These are phyloP conservation scores for Talaromyces sp. DNA, from an alignment of 2,329 filamentous ascomycete species.

Conservation along the genomic window DNA sequence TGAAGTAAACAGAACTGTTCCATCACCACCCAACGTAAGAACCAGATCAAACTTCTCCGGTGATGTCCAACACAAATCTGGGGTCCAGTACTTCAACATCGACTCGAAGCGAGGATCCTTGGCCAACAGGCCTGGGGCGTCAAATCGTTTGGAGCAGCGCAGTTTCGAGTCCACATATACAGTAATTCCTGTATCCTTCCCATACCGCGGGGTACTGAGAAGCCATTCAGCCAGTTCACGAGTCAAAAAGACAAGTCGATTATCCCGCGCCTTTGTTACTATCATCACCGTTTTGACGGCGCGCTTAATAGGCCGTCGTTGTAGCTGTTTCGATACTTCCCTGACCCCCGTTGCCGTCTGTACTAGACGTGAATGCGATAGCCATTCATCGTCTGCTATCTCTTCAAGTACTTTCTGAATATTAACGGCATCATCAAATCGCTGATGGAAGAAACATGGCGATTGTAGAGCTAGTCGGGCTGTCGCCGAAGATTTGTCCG, in stretches of 20 bases:
- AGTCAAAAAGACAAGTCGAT: conserved; percentile 83
- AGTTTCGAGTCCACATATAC: conserved; percentile 98
- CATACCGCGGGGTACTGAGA: conserved; percentile 82
- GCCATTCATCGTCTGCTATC: conserved; percentile 78
- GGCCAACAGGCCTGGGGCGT: conserved; percentile 67
- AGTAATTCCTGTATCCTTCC: conserved; percentile 83
- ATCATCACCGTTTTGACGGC: conserved; percentile 96
- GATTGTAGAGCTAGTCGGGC: conserved; percentile 70
- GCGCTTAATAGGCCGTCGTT: conserved; percentile 84
- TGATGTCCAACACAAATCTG: conserved; percentile 87
- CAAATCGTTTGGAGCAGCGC: conserved; percentile 81
- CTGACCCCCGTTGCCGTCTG: conserved; percentile 93
- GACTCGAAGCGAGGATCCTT: conserved; percentile 72
- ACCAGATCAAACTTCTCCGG: conserved; percentile 97
- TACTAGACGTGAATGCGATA: conserved; percentile 90
- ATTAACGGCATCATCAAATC: conserved; percentile 94
- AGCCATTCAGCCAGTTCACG: conserved; percentile 86
- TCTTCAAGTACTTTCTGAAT: conserved; percentile 93
- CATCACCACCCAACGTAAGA: conserved; percentile 87
- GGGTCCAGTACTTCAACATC: conserved; percentile 95
- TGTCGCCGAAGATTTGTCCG: conserved; percentile 43
- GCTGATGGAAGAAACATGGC: conserved; percentile 95
- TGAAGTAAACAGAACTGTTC: conserved; percentile 93
- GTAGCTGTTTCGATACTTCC: conserved; percentile 92
- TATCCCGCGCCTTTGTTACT: conserved; percentile 95